Evolutionary conservation across 1,284 basidiomycete species (phyloP).

Genomic region (Boletellus deceptivus): DNA sequence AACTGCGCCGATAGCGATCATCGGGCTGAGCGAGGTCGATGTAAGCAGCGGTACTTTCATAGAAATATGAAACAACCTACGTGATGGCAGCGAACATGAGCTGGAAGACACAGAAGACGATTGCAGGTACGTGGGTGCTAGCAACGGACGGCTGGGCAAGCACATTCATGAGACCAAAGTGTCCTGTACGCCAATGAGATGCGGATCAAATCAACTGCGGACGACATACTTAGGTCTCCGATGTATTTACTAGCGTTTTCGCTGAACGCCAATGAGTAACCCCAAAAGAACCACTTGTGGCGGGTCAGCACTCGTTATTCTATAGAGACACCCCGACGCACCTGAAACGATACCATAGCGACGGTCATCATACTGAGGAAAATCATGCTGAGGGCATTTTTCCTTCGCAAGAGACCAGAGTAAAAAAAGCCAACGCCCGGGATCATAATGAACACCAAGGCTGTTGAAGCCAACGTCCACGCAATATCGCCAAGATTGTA

Average conservation of each 20-base stretch:
- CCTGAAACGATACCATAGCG: slow-evolving; percentile 74
- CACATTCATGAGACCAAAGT: slow-evolving; percentile 85
- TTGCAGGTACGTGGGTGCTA: slow-evolving; percentile 69
- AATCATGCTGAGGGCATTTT: slow-evolving; percentile 94
- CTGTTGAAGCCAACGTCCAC: slow-evolving; percentile 70
- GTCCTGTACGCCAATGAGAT: slow-evolving; percentile 39
- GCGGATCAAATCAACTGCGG: background rate
- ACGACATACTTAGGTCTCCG: slow-evolving; percentile 55
- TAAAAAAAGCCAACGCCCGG: slow-evolving; percentile 92
- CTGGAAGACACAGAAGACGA: slow-evolving; percentile 89
- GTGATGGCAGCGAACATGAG: slow-evolving; percentile 87
- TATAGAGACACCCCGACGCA: slow-evolving; percentile 27
- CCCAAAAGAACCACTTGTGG: slow-evolving; percentile 70
- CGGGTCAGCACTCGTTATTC: background rate
- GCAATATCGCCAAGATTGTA: slow-evolving; percentile 83
- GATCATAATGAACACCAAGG: slow-evolving; percentile 89
- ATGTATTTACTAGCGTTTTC: slow-evolving; percentile 58
- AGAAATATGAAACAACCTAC: slow-evolving; percentile 37
- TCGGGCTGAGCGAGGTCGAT: slow-evolving; percentile 45
- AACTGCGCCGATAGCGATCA: slow-evolving; percentile 87
- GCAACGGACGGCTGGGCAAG: slow-evolving; percentile 76
- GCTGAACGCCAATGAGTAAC: slow-evolving; percentile 69
- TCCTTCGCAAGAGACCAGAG: slow-evolving; percentile 78
- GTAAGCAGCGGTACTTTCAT: background rate
- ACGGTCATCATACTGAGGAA: slow-evolving; percentile 79